Evolutionary conservation across 192 early-diverging fungal species (phyloP).

Genomic region (Radiomyces spectabilis): DNA sequence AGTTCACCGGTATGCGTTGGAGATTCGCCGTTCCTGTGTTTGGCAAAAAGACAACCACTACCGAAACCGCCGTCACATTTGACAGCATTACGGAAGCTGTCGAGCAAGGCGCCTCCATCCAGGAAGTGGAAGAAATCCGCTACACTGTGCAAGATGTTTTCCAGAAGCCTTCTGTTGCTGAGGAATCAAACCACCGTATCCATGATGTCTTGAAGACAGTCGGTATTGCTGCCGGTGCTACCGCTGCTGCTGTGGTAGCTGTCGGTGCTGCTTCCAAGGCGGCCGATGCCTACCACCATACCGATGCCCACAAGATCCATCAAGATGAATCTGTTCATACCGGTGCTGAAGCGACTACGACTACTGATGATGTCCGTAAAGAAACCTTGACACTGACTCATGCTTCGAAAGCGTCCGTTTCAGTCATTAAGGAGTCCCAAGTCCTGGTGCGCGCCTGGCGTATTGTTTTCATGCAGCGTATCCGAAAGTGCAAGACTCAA

Average conservation of each 20-base stretch:
- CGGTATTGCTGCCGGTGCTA: conserved; percentile 12
- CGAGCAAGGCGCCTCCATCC: conserved; percentile 5
- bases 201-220: neutral
- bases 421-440: conserved; percentile 5
- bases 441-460: conserved; percentile 7
- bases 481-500: conserved; percentile 4
- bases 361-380: no score
- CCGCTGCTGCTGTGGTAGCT: neutral
- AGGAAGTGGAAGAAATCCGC: neutral
- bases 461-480: conserved; percentile 10
- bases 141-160: conserved; percentile 7
- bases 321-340: no score
- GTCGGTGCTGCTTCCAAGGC: conserved; percentile 3
- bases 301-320: neutral
- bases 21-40: conserved; percentile 20
- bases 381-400: no score
- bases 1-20: conserved; percentile 1
- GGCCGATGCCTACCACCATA: conserved; percentile 1
- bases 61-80: neutral
- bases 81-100: conserved; percentile 1
- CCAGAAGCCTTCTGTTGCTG: neutral
- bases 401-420: neutral
- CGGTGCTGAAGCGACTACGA: no score
- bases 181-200: neutral
- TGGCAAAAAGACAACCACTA: conserved; percentile 7